Conservation (phyloP, 495 filamentous ascomycete genomes). For the Daldinia vernicosa region DNA sequence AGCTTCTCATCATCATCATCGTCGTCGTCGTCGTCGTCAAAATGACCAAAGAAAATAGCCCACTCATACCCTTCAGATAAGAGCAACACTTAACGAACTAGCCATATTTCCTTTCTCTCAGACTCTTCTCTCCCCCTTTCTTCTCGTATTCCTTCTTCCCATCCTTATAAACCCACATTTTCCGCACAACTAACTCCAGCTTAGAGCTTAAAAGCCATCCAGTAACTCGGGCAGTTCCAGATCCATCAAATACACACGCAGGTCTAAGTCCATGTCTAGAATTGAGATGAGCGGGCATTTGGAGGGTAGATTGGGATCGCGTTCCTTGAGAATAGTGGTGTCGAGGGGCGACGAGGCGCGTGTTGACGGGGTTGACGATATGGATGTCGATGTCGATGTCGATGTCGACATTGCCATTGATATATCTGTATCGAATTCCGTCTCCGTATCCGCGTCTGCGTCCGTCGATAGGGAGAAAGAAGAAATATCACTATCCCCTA, state of each 20-base stretch:
- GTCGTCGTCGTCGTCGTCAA: neutral
- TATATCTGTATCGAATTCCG: neutral
- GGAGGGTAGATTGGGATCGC: neutral
- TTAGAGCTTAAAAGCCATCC: neutral
- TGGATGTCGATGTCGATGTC: neutral
- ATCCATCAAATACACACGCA: neutral
- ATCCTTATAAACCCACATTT: neutral
- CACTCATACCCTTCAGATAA: neutral
- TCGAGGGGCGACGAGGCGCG: neutral
- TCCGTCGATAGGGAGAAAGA: neutral
- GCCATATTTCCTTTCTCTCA: neutral
- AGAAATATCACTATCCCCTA: neutral
- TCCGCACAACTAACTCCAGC: neutral
- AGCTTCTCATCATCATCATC: neutral
- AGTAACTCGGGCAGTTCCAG: neutral
- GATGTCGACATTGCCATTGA: neutral
- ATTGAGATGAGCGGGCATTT: neutral
- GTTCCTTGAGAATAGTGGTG: neutral
- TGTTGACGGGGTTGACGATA: neutral
- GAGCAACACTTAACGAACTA: neutral
- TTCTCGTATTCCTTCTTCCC: neutral
- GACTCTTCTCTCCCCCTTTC: neutral
- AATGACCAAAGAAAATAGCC: neutral
- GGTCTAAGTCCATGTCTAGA: neutral
- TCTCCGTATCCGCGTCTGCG: neutral